These are phyloP conservation scores for Ceratocystis diversiconidia DNA, from an alignment of 2,329 filamentous ascomycete species.

Conservation along the genomic window DNA sequence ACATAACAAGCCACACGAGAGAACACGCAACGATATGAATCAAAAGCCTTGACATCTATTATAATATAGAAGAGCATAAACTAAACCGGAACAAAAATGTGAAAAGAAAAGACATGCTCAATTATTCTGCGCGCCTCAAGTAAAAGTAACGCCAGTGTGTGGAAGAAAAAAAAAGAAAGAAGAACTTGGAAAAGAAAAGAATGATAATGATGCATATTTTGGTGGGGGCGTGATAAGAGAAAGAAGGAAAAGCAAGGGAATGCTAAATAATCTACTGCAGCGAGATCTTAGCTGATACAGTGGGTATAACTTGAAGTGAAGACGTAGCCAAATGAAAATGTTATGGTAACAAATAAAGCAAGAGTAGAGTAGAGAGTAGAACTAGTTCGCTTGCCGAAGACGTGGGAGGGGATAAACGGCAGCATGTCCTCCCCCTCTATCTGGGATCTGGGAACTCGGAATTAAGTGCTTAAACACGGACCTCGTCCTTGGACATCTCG, in stretches of 20 bases:
- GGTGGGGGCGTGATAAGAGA: not conserved
- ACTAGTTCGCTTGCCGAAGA: not conserved
- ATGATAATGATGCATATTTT: conserved; percentile 1
- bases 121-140: conserved; percentile 1
- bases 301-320: conserved; percentile 4
- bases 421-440: not conserved
- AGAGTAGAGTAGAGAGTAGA: not conserved
- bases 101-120: conserved; percentile 9
- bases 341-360: not conserved
- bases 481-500: conserved; percentile 16
- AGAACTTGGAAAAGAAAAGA: not conserved
- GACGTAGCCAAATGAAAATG: not conserved
- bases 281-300: conserved; percentile 4
- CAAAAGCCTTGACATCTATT: conserved; percentile 1
- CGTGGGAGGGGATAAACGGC: not conserved
- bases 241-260: not conserved
- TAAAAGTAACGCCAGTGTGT: not conserved
- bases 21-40: not conserved
- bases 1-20: not conserved
- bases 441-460: not conserved
- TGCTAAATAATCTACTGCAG: conserved; percentile 2
- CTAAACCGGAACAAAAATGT: not conserved
- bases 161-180: not conserved
- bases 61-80: not conserved
- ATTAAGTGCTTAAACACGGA: conserved; percentile 8